Evolutionary conservation across 139 green algal genomes (phyloP), one percentile per base, ranked within the genome.

Genomic region (Tetradesmus obliquus): DNA sequence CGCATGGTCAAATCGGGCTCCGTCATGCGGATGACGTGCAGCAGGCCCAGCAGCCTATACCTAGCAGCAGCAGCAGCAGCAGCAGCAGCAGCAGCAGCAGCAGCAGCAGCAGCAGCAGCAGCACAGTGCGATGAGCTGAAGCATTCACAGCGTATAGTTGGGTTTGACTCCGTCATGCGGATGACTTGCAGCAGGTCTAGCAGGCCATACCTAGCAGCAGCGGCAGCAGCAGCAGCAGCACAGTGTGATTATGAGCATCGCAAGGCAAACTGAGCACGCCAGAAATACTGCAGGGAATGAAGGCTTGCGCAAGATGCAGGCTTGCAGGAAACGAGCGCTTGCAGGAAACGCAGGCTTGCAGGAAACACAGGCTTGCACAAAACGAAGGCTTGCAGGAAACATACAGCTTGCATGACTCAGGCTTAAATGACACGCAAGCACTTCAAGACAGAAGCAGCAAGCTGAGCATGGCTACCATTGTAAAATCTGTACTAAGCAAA

Each of bases 141-240:
- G 32, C 32, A 45, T 45, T 45, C 32, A 13, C 60, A 72, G 97
- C 96, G 95, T 79, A 97, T 99, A 0, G 98, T 98, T 20, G 99
- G 91, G 92, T 99, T 96, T 24, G 95, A 94, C 88, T 99, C 98
- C 22, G 84, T 94, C 97, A 99, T 99, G 71, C 97, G 95, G 92
- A 99, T 99, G 15, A 99, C 96, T 54, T 95, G 96, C 82, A 99
- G 94, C 91, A 99, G 93, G n/a, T 97, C 98, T 86, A 99, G 94
- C 87, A 99, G 93, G 53, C 97, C 98, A 93, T 97, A 99, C 8
- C 96, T 94, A 86, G 99, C 97, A 13, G 95, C 87, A 51, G 86
- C 74, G 10, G 72, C 85, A n/a, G 32, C 32, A 97, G 97, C 86
- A 99, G 94, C 88, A 99, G 10, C 60, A 72, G 12, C 60, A 13